phyloP scores from a whole-genome alignment of 306 rosid genomes.

The Begonia masoniana region DNA sequence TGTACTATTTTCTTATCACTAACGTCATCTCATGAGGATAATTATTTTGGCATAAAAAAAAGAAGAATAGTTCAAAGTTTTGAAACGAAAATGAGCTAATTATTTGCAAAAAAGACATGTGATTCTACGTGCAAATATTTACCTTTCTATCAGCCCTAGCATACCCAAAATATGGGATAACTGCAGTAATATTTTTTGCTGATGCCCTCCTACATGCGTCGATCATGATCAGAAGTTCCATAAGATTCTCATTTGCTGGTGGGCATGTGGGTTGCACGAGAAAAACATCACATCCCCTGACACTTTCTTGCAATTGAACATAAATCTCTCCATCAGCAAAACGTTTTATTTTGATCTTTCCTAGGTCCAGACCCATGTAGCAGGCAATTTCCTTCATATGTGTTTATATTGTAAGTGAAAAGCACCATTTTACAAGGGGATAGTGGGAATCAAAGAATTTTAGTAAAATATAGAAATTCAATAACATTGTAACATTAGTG shows the following conservation, averaged over 20 bases:
- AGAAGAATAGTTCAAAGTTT: too few relatives aligned
- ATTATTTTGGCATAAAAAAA: too few relatives aligned
- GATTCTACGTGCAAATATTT: background rate
- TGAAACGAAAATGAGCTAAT: too few relatives aligned
- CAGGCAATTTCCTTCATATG: conserved; percentile 69
- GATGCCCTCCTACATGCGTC: conserved; percentile 96
- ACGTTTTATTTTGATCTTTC: conserved; percentile 82
- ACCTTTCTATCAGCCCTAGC: conserved; percentile 99
- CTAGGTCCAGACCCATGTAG: conserved; percentile 87
- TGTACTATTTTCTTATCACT: too few relatives aligned
- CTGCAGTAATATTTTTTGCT: conserved; percentile 87
- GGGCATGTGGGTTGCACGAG: conserved; percentile 98
- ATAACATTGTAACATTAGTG: background rate
- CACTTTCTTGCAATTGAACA: conserved; percentile 97
- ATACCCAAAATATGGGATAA: conserved; percentile 91
- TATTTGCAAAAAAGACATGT: too few relatives aligned
- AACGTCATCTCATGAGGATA: too few relatives aligned
- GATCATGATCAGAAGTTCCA: conserved; percentile 93
- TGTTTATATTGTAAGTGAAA: background rate
- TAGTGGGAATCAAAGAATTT: too few relatives aligned
- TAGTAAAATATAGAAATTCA: background rate
- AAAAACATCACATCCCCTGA: conserved; percentile 85
- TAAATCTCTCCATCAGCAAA: conserved; percentile 95
- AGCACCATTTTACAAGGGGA: background rate
- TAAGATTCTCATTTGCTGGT: conserved; percentile 88